Evolutionary conservation across 345 rosid genomes (phyloP).

Genomic region (Syzygium aromaticum): DNA sequence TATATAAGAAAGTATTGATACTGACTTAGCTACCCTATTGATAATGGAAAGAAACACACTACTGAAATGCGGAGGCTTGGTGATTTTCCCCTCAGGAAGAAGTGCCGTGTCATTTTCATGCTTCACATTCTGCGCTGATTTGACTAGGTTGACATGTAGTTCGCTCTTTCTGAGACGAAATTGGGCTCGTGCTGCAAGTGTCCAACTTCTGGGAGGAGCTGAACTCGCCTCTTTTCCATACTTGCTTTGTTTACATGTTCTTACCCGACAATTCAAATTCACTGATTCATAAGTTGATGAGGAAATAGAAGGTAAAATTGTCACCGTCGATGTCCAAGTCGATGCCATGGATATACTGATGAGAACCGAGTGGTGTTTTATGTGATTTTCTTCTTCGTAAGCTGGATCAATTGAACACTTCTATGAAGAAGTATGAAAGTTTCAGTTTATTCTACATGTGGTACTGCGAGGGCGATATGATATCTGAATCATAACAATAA

Average conservation of each 20-base stretch:
- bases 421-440: not conserved
- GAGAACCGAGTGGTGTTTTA: not conserved
- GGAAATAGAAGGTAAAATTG: not conserved
- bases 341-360: not conserved
- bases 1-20: not conserved
- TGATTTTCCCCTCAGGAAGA: not conserved
- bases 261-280: not conserved
- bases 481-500: not conserved
- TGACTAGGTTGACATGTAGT: not conserved
- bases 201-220: not conserved
- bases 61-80: not conserved
- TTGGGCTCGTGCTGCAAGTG: not conserved
- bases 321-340: not conserved
- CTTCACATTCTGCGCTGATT: not conserved
- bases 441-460: not conserved
- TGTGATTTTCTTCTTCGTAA: not conserved
- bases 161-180: not conserved
- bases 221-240: not conserved
- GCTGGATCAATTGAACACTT: not conserved
- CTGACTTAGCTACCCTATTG: not conserved
- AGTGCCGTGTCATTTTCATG: not conserved
- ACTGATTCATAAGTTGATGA: not conserved
- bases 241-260: not conserved
- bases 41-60: not conserved
- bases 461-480: not conserved